Conservation (phyloP, 176 grass and related monocot species). For the Microstegium vimineum region DNA sequence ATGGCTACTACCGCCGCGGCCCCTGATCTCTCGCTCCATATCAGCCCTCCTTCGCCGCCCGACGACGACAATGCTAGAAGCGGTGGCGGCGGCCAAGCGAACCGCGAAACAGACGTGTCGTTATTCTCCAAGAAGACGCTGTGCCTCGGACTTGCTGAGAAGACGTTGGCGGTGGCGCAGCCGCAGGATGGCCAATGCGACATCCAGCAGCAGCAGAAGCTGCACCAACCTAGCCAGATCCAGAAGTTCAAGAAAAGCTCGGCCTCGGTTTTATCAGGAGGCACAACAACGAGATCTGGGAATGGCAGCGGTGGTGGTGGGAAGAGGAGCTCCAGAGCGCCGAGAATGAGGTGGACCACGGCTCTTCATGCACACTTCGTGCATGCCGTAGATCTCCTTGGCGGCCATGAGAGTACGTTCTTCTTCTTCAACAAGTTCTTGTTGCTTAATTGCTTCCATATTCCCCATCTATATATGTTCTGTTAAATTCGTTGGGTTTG, state of each 20-base stretch:
- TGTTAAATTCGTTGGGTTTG: neutral
- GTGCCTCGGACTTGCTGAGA: too few species aligned
- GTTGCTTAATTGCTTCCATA: neutral
- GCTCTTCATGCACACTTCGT: slow-evolving; percentile 92
- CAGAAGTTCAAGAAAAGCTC: slow-evolving; percentile 64
- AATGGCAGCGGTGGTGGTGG: slow-evolving; percentile 1
- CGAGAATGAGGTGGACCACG: slow-evolving; percentile 97
- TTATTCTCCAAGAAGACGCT: too few species aligned
- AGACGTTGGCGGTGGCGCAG: neutral
- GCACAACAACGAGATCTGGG: slow-evolving; percentile 27
- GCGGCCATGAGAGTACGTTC: slow-evolving; percentile 90
- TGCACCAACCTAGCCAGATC: slow-evolving; percentile 62
- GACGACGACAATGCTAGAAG: neutral
- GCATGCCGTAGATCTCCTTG: slow-evolving; percentile 87
- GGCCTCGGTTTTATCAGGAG: neutral
- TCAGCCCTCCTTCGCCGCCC: slow-evolving; percentile 49
- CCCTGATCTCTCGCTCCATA: slow-evolving; percentile 77
- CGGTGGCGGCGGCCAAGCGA: too few species aligned
- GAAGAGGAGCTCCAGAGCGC: slow-evolving; percentile 79
- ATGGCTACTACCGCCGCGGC: slow-evolving; percentile 25
- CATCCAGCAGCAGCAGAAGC: slow-evolving; percentile 26
- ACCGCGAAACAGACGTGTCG: too few species aligned
- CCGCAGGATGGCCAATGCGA: neutral
- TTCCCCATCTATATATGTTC: neutral
- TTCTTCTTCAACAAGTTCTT: neutral